Evolutionary conservation across 495 filamentous ascomycete species (phyloP), one percentile per base, ranked within the genome.

Genomic region (Sabuloglossum arenarium): DNA sequence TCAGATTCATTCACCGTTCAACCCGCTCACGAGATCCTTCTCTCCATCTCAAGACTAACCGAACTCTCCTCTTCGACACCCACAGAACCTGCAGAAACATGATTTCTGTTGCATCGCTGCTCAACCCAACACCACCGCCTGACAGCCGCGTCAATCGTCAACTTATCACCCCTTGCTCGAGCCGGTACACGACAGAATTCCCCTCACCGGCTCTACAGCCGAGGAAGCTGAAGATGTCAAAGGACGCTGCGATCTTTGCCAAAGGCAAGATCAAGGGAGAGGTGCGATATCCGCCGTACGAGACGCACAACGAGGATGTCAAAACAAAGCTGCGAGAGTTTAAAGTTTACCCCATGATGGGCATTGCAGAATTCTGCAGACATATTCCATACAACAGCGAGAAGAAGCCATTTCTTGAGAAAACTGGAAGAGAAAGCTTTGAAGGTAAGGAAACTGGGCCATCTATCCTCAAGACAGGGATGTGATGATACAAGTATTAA

Each of bases 381-480:
- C 85, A 85, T 54, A 95, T 96, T 56, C 91, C 91, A 0, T 98
- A 97, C 67, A 85, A 83, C 54, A 94, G 89, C 62, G 82, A 86
- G 58, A 98, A 96, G 73, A 93, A 90, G 69, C 70, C 76, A 21
- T 91, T 98, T 59, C 76, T 79, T 54, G 76, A 81, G 62, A 88
- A 80, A 68, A 97, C 90, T 10, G 86, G 86, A 6, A 74, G 88
- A 56, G 85, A 89, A 60, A 81, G 79, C 55, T 88, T 98, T 62
- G 83, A 96, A 74, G 86, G 91, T 94, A 76, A 58, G 59, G 30
- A 46, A n/a, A 43, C 1, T 6, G 19, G 6, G 49, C 27, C 47
- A 14, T 28, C 46, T n/a, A 45, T 46, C 25, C 12, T 14, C 12
- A 6, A 37, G 34, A 14, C 34, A 30, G 24, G 34, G 37, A 23